These are phyloP conservation scores for Vitis rotundifolia DNA, from an alignment of 164 flowering plant genomes.

Conservation along the genomic window DNA sequence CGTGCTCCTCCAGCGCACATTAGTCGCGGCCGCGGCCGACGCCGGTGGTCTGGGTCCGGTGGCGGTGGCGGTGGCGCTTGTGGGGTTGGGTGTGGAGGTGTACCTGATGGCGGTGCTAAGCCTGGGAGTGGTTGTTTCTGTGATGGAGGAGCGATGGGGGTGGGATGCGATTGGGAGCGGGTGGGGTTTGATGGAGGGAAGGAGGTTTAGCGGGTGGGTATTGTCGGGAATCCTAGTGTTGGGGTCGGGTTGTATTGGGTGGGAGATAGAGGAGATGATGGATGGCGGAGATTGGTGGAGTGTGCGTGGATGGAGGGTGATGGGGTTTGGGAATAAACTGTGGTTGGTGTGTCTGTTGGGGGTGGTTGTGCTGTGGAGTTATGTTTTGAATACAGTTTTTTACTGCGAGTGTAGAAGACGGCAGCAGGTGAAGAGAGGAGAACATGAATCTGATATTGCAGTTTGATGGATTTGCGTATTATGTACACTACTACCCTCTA, in stretches of 20 bases:
- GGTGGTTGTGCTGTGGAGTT: conserved; percentile 35
- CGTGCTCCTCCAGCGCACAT: conserved; percentile 6
- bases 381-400: conserved; percentile 32
- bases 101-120: conserved; percentile 47
- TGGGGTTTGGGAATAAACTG: conserved; percentile 14
- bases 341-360: conserved; percentile 35
- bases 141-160: conserved; percentile 46
- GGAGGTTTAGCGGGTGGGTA: conserved; percentile 45
- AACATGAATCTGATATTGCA: background rate
- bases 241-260: conserved; percentile 28
- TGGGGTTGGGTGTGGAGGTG: conserved; percentile 34
- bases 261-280: conserved; percentile 21
- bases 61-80: conserved; percentile 6
- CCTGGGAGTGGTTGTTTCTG: conserved; percentile 52
- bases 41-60: conserved; percentile 4
- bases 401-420: conserved; percentile 40
- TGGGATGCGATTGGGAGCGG: conserved; percentile 45
- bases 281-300: conserved; percentile 18
- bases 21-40: conserved; percentile 1
- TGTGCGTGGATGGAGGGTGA: conserved; percentile 9
- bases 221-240: conserved; percentile 33
- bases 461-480: no score
- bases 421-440: background rate
- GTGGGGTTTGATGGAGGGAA: conserved; percentile 42
- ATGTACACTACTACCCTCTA: no score